These are phyloP conservation scores for Ceratobasidium sp. DNA, from an alignment of 1,284 basidiomycete species.

Conservation along the genomic window DNA sequence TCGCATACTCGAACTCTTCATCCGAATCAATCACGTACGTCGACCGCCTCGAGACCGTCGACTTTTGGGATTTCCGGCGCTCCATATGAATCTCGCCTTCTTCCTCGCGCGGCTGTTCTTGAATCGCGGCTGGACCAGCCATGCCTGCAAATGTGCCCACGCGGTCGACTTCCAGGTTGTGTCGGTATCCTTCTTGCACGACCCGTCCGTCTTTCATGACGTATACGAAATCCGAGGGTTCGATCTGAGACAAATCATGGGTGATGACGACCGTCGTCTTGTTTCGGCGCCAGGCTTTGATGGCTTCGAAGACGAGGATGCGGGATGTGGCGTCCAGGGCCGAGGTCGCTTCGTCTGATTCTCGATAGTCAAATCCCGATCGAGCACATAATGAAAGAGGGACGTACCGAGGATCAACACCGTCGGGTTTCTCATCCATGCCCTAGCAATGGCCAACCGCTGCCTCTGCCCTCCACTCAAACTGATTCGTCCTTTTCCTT, in stretches of 20 bases:
- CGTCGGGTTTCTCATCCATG: slow-evolving; percentile 83
- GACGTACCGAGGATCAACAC: slow-evolving; percentile 88
- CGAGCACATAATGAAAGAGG: background rate
- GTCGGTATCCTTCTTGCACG: slow-evolving; percentile 88
- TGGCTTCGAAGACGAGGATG: slow-evolving; percentile 85
- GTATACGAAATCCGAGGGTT: slow-evolving; percentile 84
- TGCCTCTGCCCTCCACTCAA: slow-evolving; percentile 95
- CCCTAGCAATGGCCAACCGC: slow-evolving; percentile 89
- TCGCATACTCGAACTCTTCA: slow-evolving; percentile 27
- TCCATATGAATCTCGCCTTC: slow-evolving; percentile 48
- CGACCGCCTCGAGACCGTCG: background rate
- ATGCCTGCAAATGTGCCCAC: slow-evolving; percentile 64
- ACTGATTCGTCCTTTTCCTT: slow-evolving; percentile 51
- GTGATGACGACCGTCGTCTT: slow-evolving; percentile 96
- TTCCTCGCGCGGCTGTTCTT: slow-evolving; percentile 46
- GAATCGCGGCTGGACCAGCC: slow-evolving; percentile 46
- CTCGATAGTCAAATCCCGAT: slow-evolving; percentile 10
- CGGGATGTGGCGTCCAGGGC: slow-evolving; percentile 91
- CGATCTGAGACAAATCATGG: slow-evolving; percentile 90
- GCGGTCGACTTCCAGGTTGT: slow-evolving; percentile 63
- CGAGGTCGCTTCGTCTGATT: slow-evolving; percentile 92
- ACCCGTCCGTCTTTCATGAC: slow-evolving; percentile 84
- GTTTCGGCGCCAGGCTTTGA: slow-evolving; percentile 82
- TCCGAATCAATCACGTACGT: slow-evolving; percentile 27
- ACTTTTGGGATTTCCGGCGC: slow-evolving; percentile 6